Evolutionary conservation across 2,329 filamentous ascomycete species (phyloP), one percentile per base, ranked within the genome.

Genomic region (Colletotrichum karsti): DNA sequence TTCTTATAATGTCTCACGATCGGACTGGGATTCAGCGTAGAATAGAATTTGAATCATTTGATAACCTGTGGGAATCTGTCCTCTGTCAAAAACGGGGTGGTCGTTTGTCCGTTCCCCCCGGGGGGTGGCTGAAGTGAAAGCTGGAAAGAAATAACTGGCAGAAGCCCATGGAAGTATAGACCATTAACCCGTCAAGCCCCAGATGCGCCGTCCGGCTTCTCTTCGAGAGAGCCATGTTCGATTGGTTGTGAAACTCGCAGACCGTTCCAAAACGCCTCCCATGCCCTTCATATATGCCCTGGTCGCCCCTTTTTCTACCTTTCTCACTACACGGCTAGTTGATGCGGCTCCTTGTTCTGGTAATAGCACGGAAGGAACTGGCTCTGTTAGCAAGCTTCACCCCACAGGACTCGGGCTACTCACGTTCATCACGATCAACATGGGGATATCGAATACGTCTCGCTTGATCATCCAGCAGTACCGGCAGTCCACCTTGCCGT

Each of bases 351-450:
- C 72, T 88, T 84, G 69, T 87, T 85, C 48, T 85, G 85, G 72
- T 87, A 86, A 72, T 89, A 90, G 75, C 88, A 86, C 53, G 88
- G 88, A 62, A 90, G 75, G 73, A 90, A 90, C 87, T 90, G 67
- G 22, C 68, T 77, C 18, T 30, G 20, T 70, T 55, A 64, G 50
- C 20, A 18, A 18, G 12, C 12, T 10, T 6, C 0, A 12, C 50
- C 7, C 10, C 12, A 12, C 12, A 35, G 15, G 50, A 12, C 30
- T 7, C 20, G 9, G n/a, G 26, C 60, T 8, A 91, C 95, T 91
- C 80, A 98, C 96, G 83, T 98, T 98, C 85, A 98, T 95, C 76
- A 98, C 93, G 79, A 98, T 97, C 83, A 98, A 86, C 94, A 98
- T 97, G 22, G 96, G 96, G 80, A 98, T 97, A 82, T 98, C 95